These are phyloP conservation scores for Alternaria hordeiaustralica DNA, from an alignment of 2,329 filamentous ascomycete species.

Conservation along the genomic window DNA sequence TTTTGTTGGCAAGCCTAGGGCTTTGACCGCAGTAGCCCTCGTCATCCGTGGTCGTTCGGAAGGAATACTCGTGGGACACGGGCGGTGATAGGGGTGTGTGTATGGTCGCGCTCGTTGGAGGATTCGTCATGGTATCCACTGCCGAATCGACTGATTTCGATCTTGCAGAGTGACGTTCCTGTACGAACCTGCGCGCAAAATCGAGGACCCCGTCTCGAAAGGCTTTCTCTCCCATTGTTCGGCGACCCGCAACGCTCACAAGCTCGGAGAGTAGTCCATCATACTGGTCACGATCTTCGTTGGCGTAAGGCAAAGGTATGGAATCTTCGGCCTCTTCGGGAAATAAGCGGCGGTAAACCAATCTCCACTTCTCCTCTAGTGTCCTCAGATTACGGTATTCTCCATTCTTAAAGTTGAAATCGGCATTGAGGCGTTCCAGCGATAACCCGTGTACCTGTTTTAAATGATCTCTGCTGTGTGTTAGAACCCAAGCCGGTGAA, in stretches of 20 bases:
- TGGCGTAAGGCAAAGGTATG: background rate
- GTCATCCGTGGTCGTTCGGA: background rate
- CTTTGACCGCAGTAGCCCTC: background rate
- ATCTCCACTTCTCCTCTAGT: background rate
- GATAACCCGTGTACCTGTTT: background rate
- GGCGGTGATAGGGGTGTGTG: background rate
- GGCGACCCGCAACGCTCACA: background rate
- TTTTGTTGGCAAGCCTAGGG: background rate
- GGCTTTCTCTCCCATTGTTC: background rate
- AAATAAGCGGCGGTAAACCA: background rate
- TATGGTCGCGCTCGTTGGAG: background rate
- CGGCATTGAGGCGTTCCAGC: background rate
- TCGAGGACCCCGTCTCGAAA: background rate
- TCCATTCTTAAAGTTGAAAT: background rate
- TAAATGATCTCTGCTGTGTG: constrained; percentile 2
- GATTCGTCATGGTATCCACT: background rate
- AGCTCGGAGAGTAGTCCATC: background rate
- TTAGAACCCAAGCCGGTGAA: background rate
- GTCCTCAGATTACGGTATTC: rapidly evolving
- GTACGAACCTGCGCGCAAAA: background rate
- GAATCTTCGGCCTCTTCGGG: background rate
- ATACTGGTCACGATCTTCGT: background rate
- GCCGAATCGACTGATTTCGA: background rate
- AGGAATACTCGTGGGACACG: background rate
- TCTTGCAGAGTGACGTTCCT: background rate